These are phyloP conservation scores for Fraxinus americana DNA, from an alignment of 257 asterid species.

Conservation along the genomic window DNA sequence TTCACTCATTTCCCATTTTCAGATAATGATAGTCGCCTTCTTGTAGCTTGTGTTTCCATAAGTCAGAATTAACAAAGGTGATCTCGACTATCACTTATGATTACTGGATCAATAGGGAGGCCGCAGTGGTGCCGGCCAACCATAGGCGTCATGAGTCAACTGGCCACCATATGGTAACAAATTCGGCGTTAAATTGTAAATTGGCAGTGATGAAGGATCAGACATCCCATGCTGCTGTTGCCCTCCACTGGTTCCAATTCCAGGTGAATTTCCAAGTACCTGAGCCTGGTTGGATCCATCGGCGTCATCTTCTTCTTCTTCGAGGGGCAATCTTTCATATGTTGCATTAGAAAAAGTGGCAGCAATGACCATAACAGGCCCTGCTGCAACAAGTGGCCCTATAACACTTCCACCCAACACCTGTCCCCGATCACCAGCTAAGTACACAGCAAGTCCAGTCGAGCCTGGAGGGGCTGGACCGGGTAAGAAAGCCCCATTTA, in stretches of 20 bases:
- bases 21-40: no score
- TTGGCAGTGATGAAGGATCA: constrained; percentile 6
- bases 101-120: not conserved
- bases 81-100: not conserved
- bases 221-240: constrained; percentile 8
- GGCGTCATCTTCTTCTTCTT: constrained; percentile 4
- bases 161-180: not conserved
- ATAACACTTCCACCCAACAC: constrained; percentile 17
- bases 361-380: constrained; percentile 15
- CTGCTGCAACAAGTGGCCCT: constrained; percentile 7
- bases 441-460: not conserved
- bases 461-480: constrained; percentile 1
- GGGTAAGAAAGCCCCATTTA: not conserved
- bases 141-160: constrained; percentile 2
- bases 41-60: no score
- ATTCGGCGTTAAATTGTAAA: constrained; percentile 5
- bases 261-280: not conserved
- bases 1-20: not conserved
- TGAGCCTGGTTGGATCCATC: not conserved
- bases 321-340: constrained; percentile 15
- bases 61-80: not conserved
- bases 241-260: not conserved
- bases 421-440: constrained; percentile 17
- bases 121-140: not conserved
- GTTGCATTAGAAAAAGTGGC: constrained; percentile 8